These are phyloP conservation scores for Calocybe gambosa DNA, from an alignment of 1,284 basidiomycete genomes.

Conservation along the genomic window DNA sequence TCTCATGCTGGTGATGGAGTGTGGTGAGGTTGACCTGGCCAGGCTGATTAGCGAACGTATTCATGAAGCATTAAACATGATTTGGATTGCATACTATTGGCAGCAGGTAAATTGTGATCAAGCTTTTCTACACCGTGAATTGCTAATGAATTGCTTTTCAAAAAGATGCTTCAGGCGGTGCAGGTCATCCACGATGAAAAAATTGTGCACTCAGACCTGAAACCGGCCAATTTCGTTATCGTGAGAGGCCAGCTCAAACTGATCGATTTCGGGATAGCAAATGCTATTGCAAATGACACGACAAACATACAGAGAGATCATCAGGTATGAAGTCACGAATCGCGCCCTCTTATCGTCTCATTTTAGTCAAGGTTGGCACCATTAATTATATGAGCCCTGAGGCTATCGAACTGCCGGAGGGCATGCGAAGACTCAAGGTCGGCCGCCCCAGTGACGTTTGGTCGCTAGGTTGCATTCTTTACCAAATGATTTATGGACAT, in stretches of 20 bases:
- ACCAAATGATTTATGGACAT: conserved; percentile 95
- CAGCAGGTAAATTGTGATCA: conserved; percentile 65
- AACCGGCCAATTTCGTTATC: conserved; percentile 94
- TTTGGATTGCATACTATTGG: conserved; percentile 93
- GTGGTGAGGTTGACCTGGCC: conserved; percentile 87
- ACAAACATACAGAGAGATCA: conserved; percentile 95
- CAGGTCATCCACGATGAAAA: conserved; percentile 94
- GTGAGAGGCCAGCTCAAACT: conserved; percentile 90
- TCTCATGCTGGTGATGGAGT: conserved; percentile 87
- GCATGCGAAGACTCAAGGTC: conserved; percentile 74
- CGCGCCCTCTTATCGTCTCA: conserved; percentile 1
- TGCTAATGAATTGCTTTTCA: conserved; percentile 4
- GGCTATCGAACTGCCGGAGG: conserved; percentile 78
- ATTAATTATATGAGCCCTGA: conserved; percentile 97
- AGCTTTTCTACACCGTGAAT: not conserved
- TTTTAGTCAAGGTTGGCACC: conserved; percentile 67
- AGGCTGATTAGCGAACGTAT: conserved; percentile 76
- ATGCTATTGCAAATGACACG: conserved; percentile 94
- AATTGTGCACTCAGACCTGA: conserved; percentile 94
- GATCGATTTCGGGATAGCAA: conserved; percentile 96
- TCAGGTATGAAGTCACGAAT: conserved; percentile 47
- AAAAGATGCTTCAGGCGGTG: conserved; percentile 91
- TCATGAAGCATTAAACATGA: conserved; percentile 79
- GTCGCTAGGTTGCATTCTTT: conserved; percentile 96
- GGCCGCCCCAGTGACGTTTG: conserved; percentile 91